Conservation (phyloP, 331 rosid species). For the Spiraea crenata region DNA sequence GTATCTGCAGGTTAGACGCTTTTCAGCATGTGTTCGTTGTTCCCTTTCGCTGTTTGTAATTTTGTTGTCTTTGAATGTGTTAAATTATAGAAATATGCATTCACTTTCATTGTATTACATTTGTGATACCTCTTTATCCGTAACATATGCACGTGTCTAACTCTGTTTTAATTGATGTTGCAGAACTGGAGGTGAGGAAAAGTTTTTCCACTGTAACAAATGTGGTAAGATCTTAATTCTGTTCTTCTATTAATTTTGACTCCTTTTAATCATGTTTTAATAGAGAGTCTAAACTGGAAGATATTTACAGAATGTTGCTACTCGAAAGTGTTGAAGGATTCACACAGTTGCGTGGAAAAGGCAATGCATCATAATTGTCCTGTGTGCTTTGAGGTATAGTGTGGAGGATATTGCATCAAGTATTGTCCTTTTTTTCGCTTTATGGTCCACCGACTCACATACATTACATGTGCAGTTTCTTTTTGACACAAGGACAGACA, state of each 20-base stretch:
- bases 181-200: conserved; percentile 71
- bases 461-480: conserved; percentile 45
- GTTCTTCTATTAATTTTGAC: not conserved
- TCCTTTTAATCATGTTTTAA: not conserved
- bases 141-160: not conserved
- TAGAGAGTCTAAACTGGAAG: not conserved
- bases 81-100: not conserved
- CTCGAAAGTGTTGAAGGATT: conserved; percentile 50
- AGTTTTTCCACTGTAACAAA: conserved; percentile 66
- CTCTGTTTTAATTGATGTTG: conserved; percentile 14
- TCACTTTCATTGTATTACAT: not conserved
- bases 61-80: not conserved
- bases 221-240: conserved; percentile 49
- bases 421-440: not conserved
- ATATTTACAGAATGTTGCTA: conserved; percentile 55
- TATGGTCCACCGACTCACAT: conserved; percentile 7
- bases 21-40: conserved; percentile 13
- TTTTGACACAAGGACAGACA: conserved; percentile 48
- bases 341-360: conserved; percentile 65
- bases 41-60: not conserved
- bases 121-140: not conserved
- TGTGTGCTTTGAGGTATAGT: conserved; percentile 62
- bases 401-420: not conserved
- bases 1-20: conserved; percentile 71
- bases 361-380: conserved; percentile 81